phyloP scores from a whole-genome alignment of 2,329 filamentous ascomycete species.

The Cryphonectria japonica region DNA sequence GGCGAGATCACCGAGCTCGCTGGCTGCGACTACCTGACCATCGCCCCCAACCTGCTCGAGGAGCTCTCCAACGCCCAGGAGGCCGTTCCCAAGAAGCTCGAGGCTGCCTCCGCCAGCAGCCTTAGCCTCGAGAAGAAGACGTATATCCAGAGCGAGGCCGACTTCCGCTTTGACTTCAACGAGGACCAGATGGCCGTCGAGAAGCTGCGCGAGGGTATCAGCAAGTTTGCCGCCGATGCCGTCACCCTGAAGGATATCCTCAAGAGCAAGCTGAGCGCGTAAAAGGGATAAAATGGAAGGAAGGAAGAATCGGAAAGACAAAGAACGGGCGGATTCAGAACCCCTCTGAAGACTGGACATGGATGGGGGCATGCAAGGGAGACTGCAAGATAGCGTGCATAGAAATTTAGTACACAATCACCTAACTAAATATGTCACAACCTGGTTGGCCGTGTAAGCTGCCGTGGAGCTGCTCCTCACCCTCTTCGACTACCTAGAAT shows the following conservation, averaged over 20 bases:
- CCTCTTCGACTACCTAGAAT: neutral
- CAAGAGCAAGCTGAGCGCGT: conserved; percentile 74
- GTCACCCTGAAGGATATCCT: conserved; percentile 91
- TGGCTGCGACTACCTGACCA: conserved; percentile 98
- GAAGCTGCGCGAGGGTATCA: conserved; percentile 99
- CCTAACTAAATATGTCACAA: neutral
- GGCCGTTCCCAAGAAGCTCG: conserved; percentile 89
- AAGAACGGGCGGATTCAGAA: neutral
- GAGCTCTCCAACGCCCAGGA: conserved; percentile 85
- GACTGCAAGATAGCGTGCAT: conserved; percentile 17
- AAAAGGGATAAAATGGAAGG: conserved; percentile 33
- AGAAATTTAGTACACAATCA: conserved; percentile 9
- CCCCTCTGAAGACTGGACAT: neutral
- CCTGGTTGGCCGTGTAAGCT: neutral
- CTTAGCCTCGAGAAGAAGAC: conserved; percentile 84
- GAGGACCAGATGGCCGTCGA: conserved; percentile 99
- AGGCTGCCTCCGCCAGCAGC: conserved; percentile 64
- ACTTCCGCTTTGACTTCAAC: conserved; percentile 99
- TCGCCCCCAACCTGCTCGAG: conserved; percentile 93
- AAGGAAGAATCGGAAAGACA: neutral
- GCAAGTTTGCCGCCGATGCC: conserved; percentile 97
- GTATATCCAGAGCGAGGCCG: conserved; percentile 87
- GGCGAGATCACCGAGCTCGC: conserved; percentile 98
- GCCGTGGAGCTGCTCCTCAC: neutral
- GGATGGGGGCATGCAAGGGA: neutral